Evolutionary conservation across 2,329 filamentous ascomycete genomes (phyloP), one percentile per base, ranked within the genome.

Genomic region (Mycosphaerelloides madeirae): DNA sequence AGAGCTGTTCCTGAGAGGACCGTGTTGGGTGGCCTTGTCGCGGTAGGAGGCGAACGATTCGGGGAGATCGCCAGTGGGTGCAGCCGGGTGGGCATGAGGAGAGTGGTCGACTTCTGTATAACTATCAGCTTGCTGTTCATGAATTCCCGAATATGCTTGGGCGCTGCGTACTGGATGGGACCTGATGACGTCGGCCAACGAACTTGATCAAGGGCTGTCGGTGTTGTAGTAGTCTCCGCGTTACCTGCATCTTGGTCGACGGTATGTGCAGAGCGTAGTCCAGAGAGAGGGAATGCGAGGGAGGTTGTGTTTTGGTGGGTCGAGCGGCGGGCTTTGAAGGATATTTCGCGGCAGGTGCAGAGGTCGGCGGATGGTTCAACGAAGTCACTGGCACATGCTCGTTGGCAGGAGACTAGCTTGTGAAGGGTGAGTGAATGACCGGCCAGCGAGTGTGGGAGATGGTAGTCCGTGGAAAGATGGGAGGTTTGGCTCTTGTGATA

Each of bases 1-100:
- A 20, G 52, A 40, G 15, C 54, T 48, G 50, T 52, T 61, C 55
- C 53, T 68, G 22, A 90, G 77, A 13, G 85, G 85, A 28, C 85
- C 85, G 64, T 88, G 84, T 68, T 87, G 84, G 68, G 85, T 83
- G 48, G 83, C 84, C 65, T 84, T 81, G 68, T 86, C 79, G 63
- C 85, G 83, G 76, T 90, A 90, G 59, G 77, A 76, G 65, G 83
- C 84, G 73, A 90, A 90, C 49, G 77, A 80, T 54, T 76, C 67
- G 32, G 85, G 85, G 18, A 89, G 81, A 28, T 73, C 69, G 59
- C 79, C 71, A 29, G 74, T 76, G 34, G 84, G 84, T 20, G 84
- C 82, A 48, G 82, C 84, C 31, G 85, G 85, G 73, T 89, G 85
- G 57, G 80, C 78, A 56, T 81, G 77, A 50, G 84, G 84, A 35